Percentiles rank a stretch among this genome's conserved stretches.
Conservation (phyloP, 805 yeast genomes). For the Yarrowia hollandica region DNA sequence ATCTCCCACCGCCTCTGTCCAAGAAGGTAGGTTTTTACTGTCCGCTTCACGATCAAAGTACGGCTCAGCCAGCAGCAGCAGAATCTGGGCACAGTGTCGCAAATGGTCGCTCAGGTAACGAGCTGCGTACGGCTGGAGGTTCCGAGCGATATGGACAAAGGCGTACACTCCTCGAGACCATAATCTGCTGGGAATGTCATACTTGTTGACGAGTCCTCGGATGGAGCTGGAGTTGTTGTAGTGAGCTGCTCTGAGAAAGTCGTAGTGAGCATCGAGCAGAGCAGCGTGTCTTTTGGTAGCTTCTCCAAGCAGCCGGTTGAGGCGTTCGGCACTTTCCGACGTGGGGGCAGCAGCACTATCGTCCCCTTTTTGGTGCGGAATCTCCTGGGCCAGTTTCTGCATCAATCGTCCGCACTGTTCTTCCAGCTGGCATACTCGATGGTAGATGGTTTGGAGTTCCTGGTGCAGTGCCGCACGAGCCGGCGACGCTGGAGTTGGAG, state of each 20-base stretch:
- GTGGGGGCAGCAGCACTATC: not conserved
- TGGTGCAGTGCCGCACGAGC: not conserved
- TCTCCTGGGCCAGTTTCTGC: constrained; percentile 22
- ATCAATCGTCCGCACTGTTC: constrained; percentile 10
- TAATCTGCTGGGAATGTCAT: constrained; percentile 20
- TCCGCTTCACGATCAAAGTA: constrained; percentile 24
- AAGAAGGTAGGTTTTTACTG: constrained; percentile 12
- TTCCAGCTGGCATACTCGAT: constrained; percentile 23
- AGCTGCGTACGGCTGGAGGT: constrained; percentile 2
- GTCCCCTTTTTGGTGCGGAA: not conserved
- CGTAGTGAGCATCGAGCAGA: constrained; percentile 22
- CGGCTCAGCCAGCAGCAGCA: constrained; percentile 11
- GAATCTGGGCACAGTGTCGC: constrained; percentile 13
- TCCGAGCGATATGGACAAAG: constrained; percentile 21
- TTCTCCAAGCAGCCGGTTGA: not conserved
- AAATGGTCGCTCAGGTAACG: constrained; percentile 6
- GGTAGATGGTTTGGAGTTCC: constrained; percentile 23
- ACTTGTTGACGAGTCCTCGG: constrained; percentile 19
- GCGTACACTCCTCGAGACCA: constrained; percentile 26
- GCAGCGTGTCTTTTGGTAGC: not conserved
- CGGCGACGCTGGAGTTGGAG: not conserved
- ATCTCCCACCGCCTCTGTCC: constrained; percentile 26
- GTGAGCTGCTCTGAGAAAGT: constrained; percentile 11
- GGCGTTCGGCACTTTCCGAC: not conserved
- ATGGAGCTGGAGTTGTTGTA: constrained; percentile 1